Evolutionary conservation across 345 rosid species (phyloP).

Genomic region (Lumnitzera littorea): DNA sequence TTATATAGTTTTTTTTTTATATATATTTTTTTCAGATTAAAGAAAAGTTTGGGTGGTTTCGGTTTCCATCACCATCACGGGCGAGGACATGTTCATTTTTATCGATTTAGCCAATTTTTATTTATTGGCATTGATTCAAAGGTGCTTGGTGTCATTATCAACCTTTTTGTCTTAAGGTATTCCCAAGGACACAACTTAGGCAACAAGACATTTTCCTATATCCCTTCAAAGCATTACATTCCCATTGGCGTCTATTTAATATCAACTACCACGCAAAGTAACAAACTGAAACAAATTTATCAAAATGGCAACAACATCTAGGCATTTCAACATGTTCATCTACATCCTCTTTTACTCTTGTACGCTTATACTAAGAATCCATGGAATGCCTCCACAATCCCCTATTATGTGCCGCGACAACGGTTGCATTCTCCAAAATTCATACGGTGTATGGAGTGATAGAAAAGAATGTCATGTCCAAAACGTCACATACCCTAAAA

Average conservation of each 20-base stretch:
- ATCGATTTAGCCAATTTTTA: too few relatives aligned
- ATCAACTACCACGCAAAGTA: neutral
- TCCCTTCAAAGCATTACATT: conserved; percentile 7
- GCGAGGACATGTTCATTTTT: too few relatives aligned
- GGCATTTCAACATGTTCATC: neutral
- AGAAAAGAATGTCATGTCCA: conserved; percentile 45
- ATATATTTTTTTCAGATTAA: too few relatives aligned
- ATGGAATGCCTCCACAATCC: conserved; percentile 36
- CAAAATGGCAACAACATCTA: neutral
- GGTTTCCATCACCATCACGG: too few relatives aligned
- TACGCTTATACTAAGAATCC: conserved; percentile 13
- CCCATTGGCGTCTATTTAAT: neutral
- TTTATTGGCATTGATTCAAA: too few relatives aligned
- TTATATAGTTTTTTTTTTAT: too few relatives aligned
- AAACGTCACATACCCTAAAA: conserved; percentile 45
- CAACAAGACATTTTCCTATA: neutral
- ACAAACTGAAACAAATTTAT: neutral
- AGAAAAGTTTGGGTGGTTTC: too few relatives aligned
- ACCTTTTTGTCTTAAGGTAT: too few relatives aligned
- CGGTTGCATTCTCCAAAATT: conserved; percentile 53
- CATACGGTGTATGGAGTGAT: conserved; percentile 81
- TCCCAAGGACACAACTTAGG: conserved; percentile 1
- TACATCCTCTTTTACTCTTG: neutral
- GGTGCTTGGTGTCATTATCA: too few relatives aligned
- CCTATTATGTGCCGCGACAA: conserved; percentile 46